Percentiles rank a stretch among this genome's conserved stretches.
Conservation (phyloP, 148 eudicot genomes). For the Rhododendron ovatum region DNA sequence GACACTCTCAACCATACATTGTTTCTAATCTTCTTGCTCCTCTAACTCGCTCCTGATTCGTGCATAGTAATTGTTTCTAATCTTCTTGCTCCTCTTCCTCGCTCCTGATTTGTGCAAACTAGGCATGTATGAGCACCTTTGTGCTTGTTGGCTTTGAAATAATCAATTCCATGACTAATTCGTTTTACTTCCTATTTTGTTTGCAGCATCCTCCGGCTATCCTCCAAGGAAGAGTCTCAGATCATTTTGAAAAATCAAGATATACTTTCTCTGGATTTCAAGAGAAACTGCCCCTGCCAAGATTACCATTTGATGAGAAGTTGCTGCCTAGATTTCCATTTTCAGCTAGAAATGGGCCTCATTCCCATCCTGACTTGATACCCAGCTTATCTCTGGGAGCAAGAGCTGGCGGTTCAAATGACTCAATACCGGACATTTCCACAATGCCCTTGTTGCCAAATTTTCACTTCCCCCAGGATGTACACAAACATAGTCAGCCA, state of each 20-base stretch:
- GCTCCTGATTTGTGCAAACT: neutral
- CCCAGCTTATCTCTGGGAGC: conserved; percentile 67
- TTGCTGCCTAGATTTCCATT: conserved; percentile 45
- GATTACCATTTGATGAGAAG: conserved; percentile 62
- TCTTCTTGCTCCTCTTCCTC: neutral
- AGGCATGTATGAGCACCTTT: neutral
- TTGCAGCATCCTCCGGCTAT: conserved; percentile 54
- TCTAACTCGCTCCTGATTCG: neutral
- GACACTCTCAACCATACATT: neutral
- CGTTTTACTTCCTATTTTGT: conserved; percentile 15
- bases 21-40: neutral
- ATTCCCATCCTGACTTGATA: conserved; percentile 46
- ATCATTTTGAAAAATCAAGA: conserved; percentile 38
- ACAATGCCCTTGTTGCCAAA: conserved; percentile 55
- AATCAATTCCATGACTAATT: neutral
- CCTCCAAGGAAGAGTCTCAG: conserved; percentile 41
- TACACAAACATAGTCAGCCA: conserved; percentile 36
- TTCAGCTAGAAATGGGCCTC: conserved; percentile 40
- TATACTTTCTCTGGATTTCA: conserved; percentile 46
- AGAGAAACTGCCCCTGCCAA: conserved; percentile 69
- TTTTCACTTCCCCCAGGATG: conserved; percentile 44
- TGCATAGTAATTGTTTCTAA: neutral
- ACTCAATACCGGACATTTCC: conserved; percentile 30
- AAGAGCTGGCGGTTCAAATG: conserved; percentile 32
- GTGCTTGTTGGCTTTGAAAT: neutral